Conservation (phyloP, 2,329 filamentous ascomycete genomes). For the Trichoderma afroharzianum region DNA sequence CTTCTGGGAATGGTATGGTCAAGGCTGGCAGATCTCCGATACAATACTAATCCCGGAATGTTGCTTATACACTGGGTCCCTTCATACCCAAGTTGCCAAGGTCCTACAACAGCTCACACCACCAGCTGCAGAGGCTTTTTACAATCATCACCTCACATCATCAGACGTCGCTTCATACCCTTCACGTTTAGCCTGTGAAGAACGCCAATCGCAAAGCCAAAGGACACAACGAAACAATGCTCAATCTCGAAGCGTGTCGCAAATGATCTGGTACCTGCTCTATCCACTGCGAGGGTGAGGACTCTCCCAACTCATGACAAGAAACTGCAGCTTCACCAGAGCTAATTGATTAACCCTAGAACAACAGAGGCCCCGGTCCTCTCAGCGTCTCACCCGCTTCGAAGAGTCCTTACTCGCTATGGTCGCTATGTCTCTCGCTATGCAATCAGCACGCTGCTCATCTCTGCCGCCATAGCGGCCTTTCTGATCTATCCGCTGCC, state of each 20-base stretch:
- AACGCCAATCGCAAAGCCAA: neutral
- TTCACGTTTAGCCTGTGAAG: too few relatives aligned
- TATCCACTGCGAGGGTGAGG: conserved; percentile 73
- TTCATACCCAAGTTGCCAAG: neutral
- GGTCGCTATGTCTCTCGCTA: conserved; percentile 68
- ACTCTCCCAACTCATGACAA: neutral
- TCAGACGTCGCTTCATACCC: too few relatives aligned
- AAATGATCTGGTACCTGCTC: conserved; percentile 73
- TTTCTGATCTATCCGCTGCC: conserved; percentile 70
- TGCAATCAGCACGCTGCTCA: conserved; percentile 68
- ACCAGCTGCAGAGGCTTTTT: neutral
- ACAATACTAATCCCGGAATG: neutral
- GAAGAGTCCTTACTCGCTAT: conserved; percentile 62
- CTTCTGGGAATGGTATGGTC: neutral
- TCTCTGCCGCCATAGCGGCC: conserved; percentile 68
- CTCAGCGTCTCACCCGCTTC: conserved; percentile 60
- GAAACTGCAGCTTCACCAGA: neutral
- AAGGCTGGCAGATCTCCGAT: neutral
- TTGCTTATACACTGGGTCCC: conserved; percentile 1
- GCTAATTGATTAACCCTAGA: conserved; percentile 38
- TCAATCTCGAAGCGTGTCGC: neutral
- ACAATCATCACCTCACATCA: neutral
- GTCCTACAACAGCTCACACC: neutral
- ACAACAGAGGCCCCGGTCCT: conserved; percentile 71
- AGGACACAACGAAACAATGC: neutral